Evolutionary conservation across 2,329 filamentous ascomycete species (phyloP), one percentile per base, ranked within the genome.

Genomic region (Sordariomycetes sp.): DNA sequence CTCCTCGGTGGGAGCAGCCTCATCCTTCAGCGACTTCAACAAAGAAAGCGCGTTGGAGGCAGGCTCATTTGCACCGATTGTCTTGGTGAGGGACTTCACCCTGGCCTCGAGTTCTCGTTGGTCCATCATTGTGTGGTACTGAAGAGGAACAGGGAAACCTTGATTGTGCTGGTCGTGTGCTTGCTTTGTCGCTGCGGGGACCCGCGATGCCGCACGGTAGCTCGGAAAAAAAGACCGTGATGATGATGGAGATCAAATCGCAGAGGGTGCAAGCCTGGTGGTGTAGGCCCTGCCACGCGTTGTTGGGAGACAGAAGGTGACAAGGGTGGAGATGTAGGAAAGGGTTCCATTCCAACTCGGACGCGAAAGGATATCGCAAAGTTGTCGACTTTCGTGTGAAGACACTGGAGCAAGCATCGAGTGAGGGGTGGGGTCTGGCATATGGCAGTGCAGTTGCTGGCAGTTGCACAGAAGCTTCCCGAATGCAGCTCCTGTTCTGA

Each of bases 1-100:
- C 65, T 97, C 90, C 74, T 99, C 94, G 2, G 89, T 94, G 11
- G 92, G 89, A 53, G 83, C 81, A 40, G 93, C 86, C 61, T 89
- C 88, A 66, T 86, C 86, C 74, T 93, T 89, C 46, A 97, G 79
- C 55, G 86, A 83, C 66, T 87, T 85, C 57, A 99, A 77, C 61
- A 97, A 79, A 57, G 81, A 78, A 58, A 95, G 76, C 55, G 96
- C 81, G 61, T 83, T 87, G 48, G 85, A 74, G 28, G 89, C 69
- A 4, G 91, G 84, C 67, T 96, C 89, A 67, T 89, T 89, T 59
- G 85, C 83, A 53, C 79, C 77, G 51, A 89, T 79, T 25, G 90
- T 89, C 75, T 96, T 96, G 65, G 81, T 83, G 67, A 97, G 81
- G 68, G 87, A 84, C 74, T 89, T 88, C 67, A 90, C 85, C 72